phyloP scores from a whole-genome alignment of 306 rosid genomes.

The Datisca glomerata region DNA sequence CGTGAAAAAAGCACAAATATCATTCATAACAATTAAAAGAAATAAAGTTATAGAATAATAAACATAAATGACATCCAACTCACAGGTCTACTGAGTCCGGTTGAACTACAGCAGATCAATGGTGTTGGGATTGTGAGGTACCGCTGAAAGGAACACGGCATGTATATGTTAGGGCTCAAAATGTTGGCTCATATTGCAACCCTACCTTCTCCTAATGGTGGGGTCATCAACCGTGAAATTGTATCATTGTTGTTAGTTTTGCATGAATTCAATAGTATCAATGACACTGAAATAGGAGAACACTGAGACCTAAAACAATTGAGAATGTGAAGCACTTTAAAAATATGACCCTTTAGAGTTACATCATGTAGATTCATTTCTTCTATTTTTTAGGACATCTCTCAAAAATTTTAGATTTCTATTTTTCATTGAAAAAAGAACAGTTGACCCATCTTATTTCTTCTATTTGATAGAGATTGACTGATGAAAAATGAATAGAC shows the following conservation, averaged over 20 bases:
- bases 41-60: no score
- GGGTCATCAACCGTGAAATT: conserved; percentile 16
- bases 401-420: no score
- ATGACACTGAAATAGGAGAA: conserved; percentile 8
- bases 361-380: not conserved
- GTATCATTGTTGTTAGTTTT: conserved; percentile 22
- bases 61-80: no score
- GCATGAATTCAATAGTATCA: conserved; percentile 29
- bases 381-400: conserved; percentile 1
- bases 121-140: conserved; percentile 31
- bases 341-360: not conserved
- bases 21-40: no score
- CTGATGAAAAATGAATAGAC: no score
- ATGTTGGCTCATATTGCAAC: conserved; percentile 26
- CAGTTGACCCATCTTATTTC: no score
- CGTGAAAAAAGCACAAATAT: no score
- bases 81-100: not conserved
- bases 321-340: conserved; percentile 6
- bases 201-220: conserved; percentile 37
- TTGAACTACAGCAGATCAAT: conserved; percentile 19
- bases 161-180: conserved; percentile 22
- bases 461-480: no score
- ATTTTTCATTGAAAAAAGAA: no score
- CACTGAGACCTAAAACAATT: conserved; percentile 17
- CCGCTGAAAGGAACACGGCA: conserved; percentile 14